Percentiles rank a stretch among this genome's conserved stretches.
These are phyloP conservation scores for Eucalyptus curtisii DNA, from an alignment of 345 rosid genomes.

Conservation along the genomic window DNA sequence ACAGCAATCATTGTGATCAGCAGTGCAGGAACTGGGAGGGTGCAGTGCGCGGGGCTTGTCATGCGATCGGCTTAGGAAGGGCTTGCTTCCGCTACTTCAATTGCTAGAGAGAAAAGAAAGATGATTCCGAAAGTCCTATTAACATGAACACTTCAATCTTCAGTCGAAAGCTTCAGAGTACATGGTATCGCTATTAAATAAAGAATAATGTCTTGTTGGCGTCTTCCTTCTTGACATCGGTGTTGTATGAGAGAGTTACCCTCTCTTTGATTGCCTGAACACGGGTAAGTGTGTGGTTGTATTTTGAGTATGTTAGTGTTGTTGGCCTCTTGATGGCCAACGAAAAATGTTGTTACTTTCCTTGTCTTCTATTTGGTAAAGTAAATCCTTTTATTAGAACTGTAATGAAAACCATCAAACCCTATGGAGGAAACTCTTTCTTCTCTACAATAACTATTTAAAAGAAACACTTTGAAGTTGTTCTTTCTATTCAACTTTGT, in stretches of 20 bases:
- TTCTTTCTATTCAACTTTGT: too few relatives aligned
- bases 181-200: background rate
- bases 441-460: too few relatives aligned
- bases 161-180: background rate
- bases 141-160: background rate
- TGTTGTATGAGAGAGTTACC: background rate
- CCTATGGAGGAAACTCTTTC: too few relatives aligned
- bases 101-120: background rate
- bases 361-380: too few relatives aligned
- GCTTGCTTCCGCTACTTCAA: background rate
- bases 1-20: background rate
- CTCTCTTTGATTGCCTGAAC: too few relatives aligned
- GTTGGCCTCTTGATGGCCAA: too few relatives aligned
- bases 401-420: too few relatives aligned
- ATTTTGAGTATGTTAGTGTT: too few relatives aligned
- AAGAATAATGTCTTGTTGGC: background rate
- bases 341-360: too few relatives aligned
- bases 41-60: background rate
- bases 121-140: background rate
- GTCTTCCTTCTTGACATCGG: background rate
- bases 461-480: too few relatives aligned
- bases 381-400: too few relatives aligned
- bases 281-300: too few relatives aligned
- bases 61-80: background rate
- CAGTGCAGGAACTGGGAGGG: background rate